These are phyloP conservation scores for Ophiostoma angusticollis DNA, from an alignment of 2,329 filamentous ascomycete species.

Conservation along the genomic window DNA sequence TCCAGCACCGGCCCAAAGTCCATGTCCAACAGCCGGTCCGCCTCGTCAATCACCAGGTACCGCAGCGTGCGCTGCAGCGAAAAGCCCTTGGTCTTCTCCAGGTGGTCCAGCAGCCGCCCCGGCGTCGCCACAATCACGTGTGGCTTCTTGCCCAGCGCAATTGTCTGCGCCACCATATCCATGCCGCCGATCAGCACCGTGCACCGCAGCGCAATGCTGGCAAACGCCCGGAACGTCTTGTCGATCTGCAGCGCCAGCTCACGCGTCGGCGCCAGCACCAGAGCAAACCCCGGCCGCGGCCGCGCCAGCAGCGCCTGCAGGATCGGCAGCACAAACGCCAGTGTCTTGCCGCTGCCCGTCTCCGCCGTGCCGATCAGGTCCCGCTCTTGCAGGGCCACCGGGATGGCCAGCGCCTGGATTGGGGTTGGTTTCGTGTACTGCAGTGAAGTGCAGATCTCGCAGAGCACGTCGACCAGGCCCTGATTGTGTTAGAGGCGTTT, in stretches of 20 bases:
- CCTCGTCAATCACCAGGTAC: conserved; percentile 91
- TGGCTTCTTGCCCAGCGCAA: conserved; percentile 88
- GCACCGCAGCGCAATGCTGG: conserved; percentile 77
- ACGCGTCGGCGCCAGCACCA: conserved; percentile 83
- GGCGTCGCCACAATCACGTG: conserved; percentile 91
- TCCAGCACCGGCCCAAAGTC: conserved; percentile 26
- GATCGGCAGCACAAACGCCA: conserved; percentile 86
- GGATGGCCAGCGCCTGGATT: conserved; percentile 79
- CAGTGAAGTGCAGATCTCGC: conserved; percentile 72
- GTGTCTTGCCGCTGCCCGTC: conserved; percentile 92
- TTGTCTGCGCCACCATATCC: conserved; percentile 87
- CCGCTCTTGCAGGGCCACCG: conserved; percentile 60
- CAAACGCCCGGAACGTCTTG: conserved; percentile 75
- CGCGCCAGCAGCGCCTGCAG: conserved; percentile 82
- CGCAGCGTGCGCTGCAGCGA: conserved; percentile 63
- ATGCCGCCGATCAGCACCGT: conserved; percentile 84
- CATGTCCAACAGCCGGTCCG: conserved; percentile 70
- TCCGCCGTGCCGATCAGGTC: conserved; percentile 92
- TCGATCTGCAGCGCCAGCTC: conserved; percentile 89
- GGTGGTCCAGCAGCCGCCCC: conserved; percentile 75
- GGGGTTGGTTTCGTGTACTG: conserved; percentile 79
- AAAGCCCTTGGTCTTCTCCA: conserved; percentile 96
- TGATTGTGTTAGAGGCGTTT: conserved; percentile 19
- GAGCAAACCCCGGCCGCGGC: conserved; percentile 73
- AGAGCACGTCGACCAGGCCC: conserved; percentile 77